Evolutionary conservation across 208 protist species (phyloP), one percentile per base, ranked within the genome.

Genomic region (Crithidia fasciculata): DNA sequence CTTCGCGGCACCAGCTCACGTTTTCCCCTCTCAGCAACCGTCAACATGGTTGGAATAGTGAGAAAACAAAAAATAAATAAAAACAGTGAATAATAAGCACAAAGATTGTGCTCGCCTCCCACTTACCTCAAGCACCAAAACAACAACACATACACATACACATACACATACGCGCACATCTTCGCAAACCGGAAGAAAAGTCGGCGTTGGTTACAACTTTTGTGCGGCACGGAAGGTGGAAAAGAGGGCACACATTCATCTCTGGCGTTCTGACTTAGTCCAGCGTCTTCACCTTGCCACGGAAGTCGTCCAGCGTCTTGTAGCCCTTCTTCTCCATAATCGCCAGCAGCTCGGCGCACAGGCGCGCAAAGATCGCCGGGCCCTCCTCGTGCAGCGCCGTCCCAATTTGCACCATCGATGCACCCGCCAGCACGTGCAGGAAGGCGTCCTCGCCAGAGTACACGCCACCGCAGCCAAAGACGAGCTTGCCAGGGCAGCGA

Each of bases 261-360:
- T 61, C 16, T 64, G 2, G n/a, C 39, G 6, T 68, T 36, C 19
- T 16, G 44, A 8, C 10, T 16, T 82, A 86, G 6, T 88, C 86
- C 19, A 96, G 83, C 39, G 87, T 91, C 81, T 92, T 94, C 40
- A 97, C 81, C 74, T 90, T 87, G 28, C 92, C 92, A 47, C 89
- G 86, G 78, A 95, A 97, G 47, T 97, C 90, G 49, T 93, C 86
- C 10, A 97, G 76, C 2, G 84, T 87, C 58, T 82, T 89, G 83
- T 97, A 97, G 54, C 92, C 90, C 82, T 97, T 97, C 71, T 80
- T 78, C 59, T 52, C 69, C 92, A 97, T 95, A n/a, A 97, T 74
- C n/a, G 55, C 75, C 58, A 56, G 64, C 75, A 97, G 75, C 81
- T 97, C 92, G 19, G 15, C 37, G 19, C 39, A 59, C n/a, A 97